Base-by-base conservation (phyloP, 2,329 filamentous ascomycete species). In the Cadophora sp. region DNA sequence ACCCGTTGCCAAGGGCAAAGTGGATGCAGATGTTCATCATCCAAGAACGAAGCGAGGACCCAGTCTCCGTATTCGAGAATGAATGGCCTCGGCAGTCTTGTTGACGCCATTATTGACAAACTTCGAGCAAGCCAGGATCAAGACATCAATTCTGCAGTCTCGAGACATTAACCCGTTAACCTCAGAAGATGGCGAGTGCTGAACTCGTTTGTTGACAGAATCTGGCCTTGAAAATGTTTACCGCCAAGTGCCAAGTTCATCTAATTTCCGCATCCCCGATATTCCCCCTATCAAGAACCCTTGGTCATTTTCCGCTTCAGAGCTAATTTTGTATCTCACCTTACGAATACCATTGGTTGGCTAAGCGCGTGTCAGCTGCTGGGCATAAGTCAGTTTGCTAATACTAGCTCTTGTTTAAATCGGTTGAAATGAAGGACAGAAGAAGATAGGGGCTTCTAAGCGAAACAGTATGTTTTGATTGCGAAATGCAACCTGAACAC, bases 31-130 rank as follows among this genome's bases (percentile, higher is more conserved):
- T 58, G n/a, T 24, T 37, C 55, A 40, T 58, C 51, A 55, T 55
- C 51, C 51, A 55, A 55, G 51, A 16, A 26, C 16, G 19, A 58
- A 58, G 55, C 55, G 55, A 58, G 31, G n/a, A 37, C 31, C 55
- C n/a, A 58, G 31, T 56, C 9, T 58, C 55, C 55, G 31, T 58
- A 40, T 58, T 58, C 55, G 31, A 58, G 55, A 58, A 37, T 24
- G n/a, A 24, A n/a, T 37, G 6, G 5, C 14, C 55, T 58, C 40
- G 55, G 55, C 55, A 31, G 19, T 22, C 4, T 34, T 37, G 29
- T 58, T n/a, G 19, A 22, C 9, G 3, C 31, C 27, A 9, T 37
- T 58, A 31, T 34, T 58, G 29, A 58, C 31, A 24, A 55, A 4
- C 3, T 53, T 53, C 24, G 2, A 53, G 24, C 24, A 29, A 1